Conservation (phyloP, 176 grass and related monocot genomes). For the Luzula sylvatica region DNA sequence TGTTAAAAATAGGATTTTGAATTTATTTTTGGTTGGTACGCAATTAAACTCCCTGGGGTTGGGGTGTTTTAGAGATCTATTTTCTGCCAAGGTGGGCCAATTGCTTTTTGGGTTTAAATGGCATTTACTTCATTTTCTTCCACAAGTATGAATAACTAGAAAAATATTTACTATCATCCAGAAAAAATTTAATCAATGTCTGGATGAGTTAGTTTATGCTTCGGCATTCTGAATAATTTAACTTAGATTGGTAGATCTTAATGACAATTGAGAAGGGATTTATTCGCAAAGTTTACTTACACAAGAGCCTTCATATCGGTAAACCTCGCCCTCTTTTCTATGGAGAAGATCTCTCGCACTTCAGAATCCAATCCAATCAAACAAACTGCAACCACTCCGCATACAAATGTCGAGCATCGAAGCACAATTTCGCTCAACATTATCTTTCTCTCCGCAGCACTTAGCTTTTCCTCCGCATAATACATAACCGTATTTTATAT, state of each 20-base stretch:
- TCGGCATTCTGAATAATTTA: too few relatives aligned
- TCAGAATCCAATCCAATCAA: slow-evolving; percentile 48
- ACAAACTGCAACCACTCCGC: slow-evolving; percentile 56
- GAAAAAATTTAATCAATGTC: too few relatives aligned
- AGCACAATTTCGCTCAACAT: slow-evolving; percentile 55
- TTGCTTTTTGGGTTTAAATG: too few relatives aligned
- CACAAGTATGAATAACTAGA: too few relatives aligned
- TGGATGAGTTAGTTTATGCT: too few relatives aligned
- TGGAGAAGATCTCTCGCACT: slow-evolving; percentile 54
- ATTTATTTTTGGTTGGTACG: background rate
- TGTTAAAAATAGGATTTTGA: background rate
- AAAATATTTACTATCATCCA: too few relatives aligned
- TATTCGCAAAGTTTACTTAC: slow-evolving; percentile 29
- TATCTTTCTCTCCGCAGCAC: slow-evolving; percentile 56
- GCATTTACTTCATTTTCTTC: too few relatives aligned
- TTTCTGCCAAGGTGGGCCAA: too few relatives aligned
- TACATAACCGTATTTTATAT: slow-evolving; percentile 60
- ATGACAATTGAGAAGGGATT: background rate
- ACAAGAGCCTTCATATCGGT: slow-evolving; percentile 72
- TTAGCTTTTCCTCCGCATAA: slow-evolving; percentile 44
- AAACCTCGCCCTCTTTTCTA: slow-evolving; percentile 63
- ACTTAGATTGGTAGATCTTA: too few relatives aligned
- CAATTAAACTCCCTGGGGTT: too few relatives aligned
- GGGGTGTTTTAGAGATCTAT: too few relatives aligned
- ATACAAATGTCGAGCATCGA: slow-evolving; percentile 48